These are phyloP conservation scores for Suhomyces pyralidae DNA, from an alignment of 805 yeast genomes.

Conservation along the genomic window DNA sequence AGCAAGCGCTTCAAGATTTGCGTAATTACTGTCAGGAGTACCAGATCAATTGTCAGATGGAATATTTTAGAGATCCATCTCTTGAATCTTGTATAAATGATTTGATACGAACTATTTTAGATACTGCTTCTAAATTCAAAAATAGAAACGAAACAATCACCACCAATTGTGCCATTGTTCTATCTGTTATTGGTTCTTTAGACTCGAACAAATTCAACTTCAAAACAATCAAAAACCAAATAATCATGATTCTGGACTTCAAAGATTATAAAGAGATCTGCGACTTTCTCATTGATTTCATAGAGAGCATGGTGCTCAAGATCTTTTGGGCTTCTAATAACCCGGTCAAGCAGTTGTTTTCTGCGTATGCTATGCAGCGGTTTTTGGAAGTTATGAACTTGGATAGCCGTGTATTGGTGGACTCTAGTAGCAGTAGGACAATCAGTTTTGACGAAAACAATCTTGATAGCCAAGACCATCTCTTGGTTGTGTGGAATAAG, in stretches of 20 bases:
- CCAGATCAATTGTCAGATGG: constrained; percentile 47
- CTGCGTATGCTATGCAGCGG: constrained; percentile 89
- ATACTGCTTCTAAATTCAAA: constrained; percentile 56
- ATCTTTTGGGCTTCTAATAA: constrained; percentile 88
- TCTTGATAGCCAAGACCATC: constrained; percentile 15
- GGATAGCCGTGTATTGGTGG: constrained; percentile 6
- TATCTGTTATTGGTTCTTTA: constrained; percentile 74
- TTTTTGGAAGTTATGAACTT: constrained; percentile 63
- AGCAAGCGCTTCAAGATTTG: constrained; percentile 68
- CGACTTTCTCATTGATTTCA: constrained; percentile 59
- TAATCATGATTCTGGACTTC: constrained; percentile 60
- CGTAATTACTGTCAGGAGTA: constrained; percentile 49
- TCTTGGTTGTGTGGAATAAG: constrained; percentile 49
- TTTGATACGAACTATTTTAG: constrained; percentile 52
- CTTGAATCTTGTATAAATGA: constrained; percentile 35
- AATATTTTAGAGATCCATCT: constrained; percentile 34
- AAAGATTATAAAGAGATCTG: constrained; percentile 59
- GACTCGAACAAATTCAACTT: constrained; percentile 59
- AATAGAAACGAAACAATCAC: constrained; percentile 48
- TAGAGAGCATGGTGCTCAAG: constrained; percentile 71
- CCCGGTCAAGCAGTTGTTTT: constrained; percentile 76
- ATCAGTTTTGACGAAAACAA: constrained; percentile 14
- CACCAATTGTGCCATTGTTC: constrained; percentile 59
- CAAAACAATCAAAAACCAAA: constrained; percentile 38
- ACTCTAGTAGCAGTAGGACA: background rate